These are phyloP conservation scores for Metschnikowia colocasiae DNA, from an alignment of 805 yeast genomes.

Conservation along the genomic window DNA sequence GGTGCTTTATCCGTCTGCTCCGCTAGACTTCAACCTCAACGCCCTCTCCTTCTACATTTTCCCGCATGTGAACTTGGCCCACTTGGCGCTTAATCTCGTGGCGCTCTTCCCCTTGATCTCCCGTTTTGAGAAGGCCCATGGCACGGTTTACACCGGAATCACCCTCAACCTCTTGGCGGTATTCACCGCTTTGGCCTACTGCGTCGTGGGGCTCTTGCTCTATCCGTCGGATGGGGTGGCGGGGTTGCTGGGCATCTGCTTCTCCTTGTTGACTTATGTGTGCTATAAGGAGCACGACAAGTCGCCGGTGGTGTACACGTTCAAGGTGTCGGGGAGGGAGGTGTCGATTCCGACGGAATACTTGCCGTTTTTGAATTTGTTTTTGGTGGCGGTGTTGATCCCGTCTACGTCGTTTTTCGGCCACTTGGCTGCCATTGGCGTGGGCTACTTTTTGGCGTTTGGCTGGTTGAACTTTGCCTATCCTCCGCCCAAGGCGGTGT, in stretches of 20 bases:
- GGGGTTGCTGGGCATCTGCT: slow-evolving; percentile 75
- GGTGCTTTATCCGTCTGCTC: slow-evolving; percentile 44
- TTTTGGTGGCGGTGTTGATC: slow-evolving; percentile 47
- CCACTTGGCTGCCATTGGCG: slow-evolving; percentile 61
- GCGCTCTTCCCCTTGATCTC: slow-evolving; percentile 59
- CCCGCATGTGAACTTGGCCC: slow-evolving; percentile 59
- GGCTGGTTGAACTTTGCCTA: slow-evolving; percentile 56
- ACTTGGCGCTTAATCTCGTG: slow-evolving; percentile 56
- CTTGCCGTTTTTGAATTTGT: slow-evolving; percentile 51
- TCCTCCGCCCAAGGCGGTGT: slow-evolving; percentile 64
- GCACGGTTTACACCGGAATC: slow-evolving; percentile 83
- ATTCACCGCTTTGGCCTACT: slow-evolving; percentile 61
- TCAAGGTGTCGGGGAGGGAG: slow-evolving; percentile 31
- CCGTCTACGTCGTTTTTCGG: slow-evolving; percentile 74
- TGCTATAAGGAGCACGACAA: slow-evolving; percentile 44
- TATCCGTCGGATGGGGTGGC: slow-evolving; percentile 52
- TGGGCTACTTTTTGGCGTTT: slow-evolving; percentile 61
- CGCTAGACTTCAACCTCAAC: slow-evolving; percentile 44
- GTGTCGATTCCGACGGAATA: slow-evolving; percentile 54
- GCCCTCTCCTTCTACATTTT: slow-evolving; percentile 69
- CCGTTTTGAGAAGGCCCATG: slow-evolving; percentile 66
- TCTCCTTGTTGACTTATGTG: slow-evolving; percentile 60
- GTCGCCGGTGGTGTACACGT: slow-evolving; percentile 38
- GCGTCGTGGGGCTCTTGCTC: slow-evolving; percentile 47
- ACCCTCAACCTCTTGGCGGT: slow-evolving; percentile 71